Evolutionary conservation across 2,329 filamentous ascomycete species (phyloP), one percentile per base, ranked within the genome.

Genomic region (Biscogniauxia sp.): DNA sequence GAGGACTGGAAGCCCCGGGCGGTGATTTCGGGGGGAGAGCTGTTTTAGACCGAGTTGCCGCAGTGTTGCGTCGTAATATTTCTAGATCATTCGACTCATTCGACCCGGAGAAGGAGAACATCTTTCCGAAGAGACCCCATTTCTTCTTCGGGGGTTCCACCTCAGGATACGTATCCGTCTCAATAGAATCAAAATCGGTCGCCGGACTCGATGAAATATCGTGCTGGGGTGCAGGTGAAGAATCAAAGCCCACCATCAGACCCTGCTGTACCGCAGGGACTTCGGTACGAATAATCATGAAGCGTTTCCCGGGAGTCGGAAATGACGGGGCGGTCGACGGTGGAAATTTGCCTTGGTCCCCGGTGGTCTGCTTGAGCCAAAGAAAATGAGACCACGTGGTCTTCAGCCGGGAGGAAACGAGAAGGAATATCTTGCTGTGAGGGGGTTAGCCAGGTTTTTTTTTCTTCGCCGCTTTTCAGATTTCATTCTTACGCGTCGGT

Each of bases 231-330:
- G 66, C 63, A 32, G 65, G 66, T 20, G 70, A 78, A 0, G 78
- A 75, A 68, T 85, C 83, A 61, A 85, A 85, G 17, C 80, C 80
- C 54, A 80, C 70, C 59, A 80, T 76, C 8, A 84, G 73, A 6
- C 81, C 80, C 2, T 77, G 75, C 62, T 84, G 82, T 0, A 78
- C 74, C 4, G 74, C 68, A 52, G 77, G 78, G 20, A 83, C 70
- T 62, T 97, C 93, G 64, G 91, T 93, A 60, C 92, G 88, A 66
- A 97, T 90, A 68, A 97, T 97, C 75, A 96, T 86, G 62, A 97
- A 91, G 63, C 91, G 85, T 70, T 94, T 91, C 53, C 91, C 90
- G 1, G 93, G 92, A 2, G 92, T 92, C 5, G 93, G 93, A 60
- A 89, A 88, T 69, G 89, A 93, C n/a, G 93, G 91, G 5, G 87